These are phyloP conservation scores for Cytauxzoon felis DNA, from an alignment of 169 alveolate genomes.

Conservation along the genomic window DNA sequence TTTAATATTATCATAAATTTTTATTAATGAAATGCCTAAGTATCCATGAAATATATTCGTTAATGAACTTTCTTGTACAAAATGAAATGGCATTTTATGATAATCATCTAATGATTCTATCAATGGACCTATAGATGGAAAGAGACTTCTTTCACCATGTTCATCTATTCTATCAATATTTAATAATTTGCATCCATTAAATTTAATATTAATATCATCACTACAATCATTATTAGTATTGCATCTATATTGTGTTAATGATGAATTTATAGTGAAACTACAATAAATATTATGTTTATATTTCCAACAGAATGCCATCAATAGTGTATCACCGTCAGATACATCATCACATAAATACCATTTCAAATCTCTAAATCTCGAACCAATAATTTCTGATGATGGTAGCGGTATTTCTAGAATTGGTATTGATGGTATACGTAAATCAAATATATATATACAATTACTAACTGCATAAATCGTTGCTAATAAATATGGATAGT, in stretches of 20 bases:
- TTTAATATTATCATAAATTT: background rate
- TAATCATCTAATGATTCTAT: constrained; percentile 30
- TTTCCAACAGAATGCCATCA: constrained; percentile 55
- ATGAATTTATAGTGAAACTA: constrained; percentile 16
- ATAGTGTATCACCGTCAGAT: constrained; percentile 1
- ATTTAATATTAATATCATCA: constrained; percentile 7
- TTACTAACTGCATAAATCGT: constrained; percentile 54
- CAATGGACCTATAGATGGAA: constrained; percentile 46
- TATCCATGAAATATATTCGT: constrained; percentile 45
- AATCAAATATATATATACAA: constrained; percentile 68
- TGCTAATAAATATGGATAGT: constrained; percentile 59
- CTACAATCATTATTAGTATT: background rate
- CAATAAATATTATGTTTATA: constrained; percentile 12
- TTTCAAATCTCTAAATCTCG: constrained; percentile 62
- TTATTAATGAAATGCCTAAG: constrained; percentile 27
- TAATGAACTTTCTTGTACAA: constrained; percentile 15
- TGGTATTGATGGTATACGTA: constrained; percentile 65
- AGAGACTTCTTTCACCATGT: background rate
- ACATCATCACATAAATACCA: constrained; percentile 39
- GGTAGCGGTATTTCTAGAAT: constrained; percentile 68
- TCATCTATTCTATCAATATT: constrained; percentile 1
- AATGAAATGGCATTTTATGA: constrained; percentile 11
- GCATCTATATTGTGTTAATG: constrained; percentile 16
- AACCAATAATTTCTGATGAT: constrained; percentile 51
- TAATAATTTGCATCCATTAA: background rate